phyloP scores from a whole-genome alignment of 495 filamentous ascomycete species.

The Lindgomyces ingoldianus region DNA sequence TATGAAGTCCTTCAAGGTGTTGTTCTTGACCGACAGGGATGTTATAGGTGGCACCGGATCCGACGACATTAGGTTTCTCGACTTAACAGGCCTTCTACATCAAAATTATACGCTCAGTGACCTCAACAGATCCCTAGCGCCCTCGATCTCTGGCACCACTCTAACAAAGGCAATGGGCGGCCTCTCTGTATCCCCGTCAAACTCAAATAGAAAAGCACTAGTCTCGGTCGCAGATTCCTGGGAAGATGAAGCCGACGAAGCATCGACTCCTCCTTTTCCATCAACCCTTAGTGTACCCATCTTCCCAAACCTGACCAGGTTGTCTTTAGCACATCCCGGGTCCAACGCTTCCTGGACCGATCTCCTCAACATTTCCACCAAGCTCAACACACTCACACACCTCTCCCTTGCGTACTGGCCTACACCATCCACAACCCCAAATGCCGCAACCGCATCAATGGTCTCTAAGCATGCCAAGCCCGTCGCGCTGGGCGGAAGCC shows the following conservation, averaged over 20 bases:
- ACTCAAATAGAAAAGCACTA: conserved; percentile 13
- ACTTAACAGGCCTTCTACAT: conserved; percentile 65
- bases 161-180: background rate
- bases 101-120: conserved; percentile 60
- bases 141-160: background rate
- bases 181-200: background rate
- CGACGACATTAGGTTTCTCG: conserved; percentile 59
- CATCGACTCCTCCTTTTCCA: background rate
- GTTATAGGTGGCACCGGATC: conserved; percentile 46
- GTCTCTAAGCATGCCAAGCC: conserved; percentile 50
- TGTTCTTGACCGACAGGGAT: conserved; percentile 42
- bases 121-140: conserved; percentile 56
- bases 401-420: conserved; percentile 84
- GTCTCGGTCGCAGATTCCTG: conserved; percentile 32
- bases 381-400: conserved; percentile 68
- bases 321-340: conserved; percentile 55
- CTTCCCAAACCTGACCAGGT: conserved; percentile 54
- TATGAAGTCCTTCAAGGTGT: conserved; percentile 46
- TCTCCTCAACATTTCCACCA: conserved; percentile 62
- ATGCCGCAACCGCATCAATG: conserved; percentile 55
- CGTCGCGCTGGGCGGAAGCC: conserved; percentile 62
- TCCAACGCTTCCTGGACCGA: conserved; percentile 63
- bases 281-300: conserved; percentile 30
- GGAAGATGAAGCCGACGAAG: conserved; percentile 38
- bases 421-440: conserved; percentile 63